Base-by-base conservation (phyloP, 2,329 filamentous ascomycete species). In the Colletotrichum sp. region DNA sequence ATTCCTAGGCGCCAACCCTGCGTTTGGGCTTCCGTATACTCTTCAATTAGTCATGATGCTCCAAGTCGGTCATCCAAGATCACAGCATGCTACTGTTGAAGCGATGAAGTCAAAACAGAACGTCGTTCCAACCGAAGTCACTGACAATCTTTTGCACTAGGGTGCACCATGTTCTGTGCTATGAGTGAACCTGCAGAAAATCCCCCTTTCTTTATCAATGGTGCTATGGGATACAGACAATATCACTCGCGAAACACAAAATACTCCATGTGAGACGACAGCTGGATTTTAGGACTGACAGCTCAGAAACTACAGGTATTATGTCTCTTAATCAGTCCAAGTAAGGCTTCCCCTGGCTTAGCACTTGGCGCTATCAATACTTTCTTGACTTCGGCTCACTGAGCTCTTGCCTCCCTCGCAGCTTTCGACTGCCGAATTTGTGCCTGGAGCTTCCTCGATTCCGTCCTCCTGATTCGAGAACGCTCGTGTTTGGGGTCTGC, bases 401-500 rank as follows among this genome's bases (percentile, higher is more conserved):
- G 59, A 7, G 71, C 34, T 67, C 71, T 75, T 13, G 60, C 59
- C 24, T 66, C 62, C 16, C 55, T 63, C 6, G 59, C 74, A 39
- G 71, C 44, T 59, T 30, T 74, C 55, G 84, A 85, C 34, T 81
- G 81, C n/a, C 84, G 81, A 18, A 83, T 80, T 70, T 84, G 81
- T 68, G 82, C 81, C 79, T 86, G 86, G 12, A 85, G 73, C 72
- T 81, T 82, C 65, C 80, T 83, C 76, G 85, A 82, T 63, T 85
- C 84, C 8, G 79, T 79, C 64, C 80, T 79, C 74, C 82, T 82
- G 69, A 79, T 79, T 59, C 79, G 80, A 7, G 79, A 80, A 21
- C 81, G 80, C 60, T 82, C 78, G 26, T 80, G 78, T 59, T 76
- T 78, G 10, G 78, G 78, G 34, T 82, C 81, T 7, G 57, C 78